A percentile compares a stretch with the other conserved stretches of the same genome.
These are phyloP conservation scores for Fraxinus greggii DNA, from an alignment of 305 asterid genomes.

Conservation along the genomic window DNA sequence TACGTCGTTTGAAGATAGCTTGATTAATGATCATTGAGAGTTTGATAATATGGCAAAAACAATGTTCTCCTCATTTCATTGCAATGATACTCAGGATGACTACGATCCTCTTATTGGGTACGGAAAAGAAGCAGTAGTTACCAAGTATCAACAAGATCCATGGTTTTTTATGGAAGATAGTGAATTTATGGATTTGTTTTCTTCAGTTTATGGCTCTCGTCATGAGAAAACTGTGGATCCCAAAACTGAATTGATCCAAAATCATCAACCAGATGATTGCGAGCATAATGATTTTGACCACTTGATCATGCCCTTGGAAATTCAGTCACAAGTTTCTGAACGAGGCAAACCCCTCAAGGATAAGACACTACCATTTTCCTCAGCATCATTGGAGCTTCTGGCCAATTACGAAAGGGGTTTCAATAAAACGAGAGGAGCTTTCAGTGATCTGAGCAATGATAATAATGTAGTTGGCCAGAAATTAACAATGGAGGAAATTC, in stretches of 20 bases:
- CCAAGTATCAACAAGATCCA: constrained; percentile 6
- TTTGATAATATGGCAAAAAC: constrained; percentile 18
- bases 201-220: constrained; percentile 16
- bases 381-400: constrained; percentile 39
- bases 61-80: constrained; percentile 22
- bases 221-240: background rate
- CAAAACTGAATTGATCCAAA: background rate
- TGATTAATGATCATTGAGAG: background rate
- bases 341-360: constrained; percentile 9
- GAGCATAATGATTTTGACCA: background rate
- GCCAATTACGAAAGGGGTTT: constrained; percentile 30
- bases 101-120: background rate
- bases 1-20: background rate
- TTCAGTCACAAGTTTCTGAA: constrained; percentile 14
- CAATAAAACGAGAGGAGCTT: constrained; percentile 19
- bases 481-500: constrained; percentile 40
- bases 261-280: background rate
- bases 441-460: background rate
- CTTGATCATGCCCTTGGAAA: background rate
- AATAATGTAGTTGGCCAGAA: constrained; percentile 1
- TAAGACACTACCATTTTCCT: constrained; percentile 25
- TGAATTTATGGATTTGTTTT: constrained; percentile 26
- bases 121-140: constrained; percentile 10
- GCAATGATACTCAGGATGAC: background rate
- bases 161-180: constrained; percentile 19